Conservation (phyloP, 345 rosid genomes). For the Ceriops tagal region DNA sequence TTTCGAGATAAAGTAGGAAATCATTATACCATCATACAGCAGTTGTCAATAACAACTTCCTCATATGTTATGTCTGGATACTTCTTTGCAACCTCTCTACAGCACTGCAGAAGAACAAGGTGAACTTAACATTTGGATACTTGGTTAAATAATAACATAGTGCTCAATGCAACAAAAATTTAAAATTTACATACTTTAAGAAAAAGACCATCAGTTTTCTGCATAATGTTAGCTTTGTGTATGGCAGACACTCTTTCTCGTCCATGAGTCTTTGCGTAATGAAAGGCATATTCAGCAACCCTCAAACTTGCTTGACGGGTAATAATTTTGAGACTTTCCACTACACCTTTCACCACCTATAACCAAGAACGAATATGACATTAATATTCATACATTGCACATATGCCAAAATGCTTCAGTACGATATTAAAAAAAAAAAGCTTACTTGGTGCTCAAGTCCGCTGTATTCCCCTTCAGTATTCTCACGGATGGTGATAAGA, state of each 20-base stretch:
- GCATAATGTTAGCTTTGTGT: constrained; percentile 99
- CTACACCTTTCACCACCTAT: constrained; percentile 98
- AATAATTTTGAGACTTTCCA: constrained; percentile 95
- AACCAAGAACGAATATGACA: constrained; percentile 7
- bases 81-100: constrained; percentile 98
- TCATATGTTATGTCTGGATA: constrained; percentile 91
- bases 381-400: neutral
- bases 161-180: neutral
- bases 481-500: constrained; percentile 93
- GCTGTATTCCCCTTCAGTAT: constrained; percentile 99
- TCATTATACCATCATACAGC: constrained; percentile 93
- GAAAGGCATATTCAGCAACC: constrained; percentile 98
- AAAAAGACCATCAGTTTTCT: constrained; percentile 98
- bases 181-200: constrained; percentile 54
- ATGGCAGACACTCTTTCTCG: constrained; percentile 95
- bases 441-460: constrained; percentile 99
- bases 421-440: constrained; percentile 8
- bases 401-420: neutral
- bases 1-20: neutral
- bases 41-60: constrained; percentile 99
- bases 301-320: constrained; percentile 97
- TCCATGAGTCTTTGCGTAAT: constrained; percentile 93
- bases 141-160: neutral
- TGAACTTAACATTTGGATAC: neutral
- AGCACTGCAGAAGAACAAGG: constrained; percentile 60